phyloP scores from a whole-genome alignment of 257 asterid genomes.

The Salvia splendens region DNA sequence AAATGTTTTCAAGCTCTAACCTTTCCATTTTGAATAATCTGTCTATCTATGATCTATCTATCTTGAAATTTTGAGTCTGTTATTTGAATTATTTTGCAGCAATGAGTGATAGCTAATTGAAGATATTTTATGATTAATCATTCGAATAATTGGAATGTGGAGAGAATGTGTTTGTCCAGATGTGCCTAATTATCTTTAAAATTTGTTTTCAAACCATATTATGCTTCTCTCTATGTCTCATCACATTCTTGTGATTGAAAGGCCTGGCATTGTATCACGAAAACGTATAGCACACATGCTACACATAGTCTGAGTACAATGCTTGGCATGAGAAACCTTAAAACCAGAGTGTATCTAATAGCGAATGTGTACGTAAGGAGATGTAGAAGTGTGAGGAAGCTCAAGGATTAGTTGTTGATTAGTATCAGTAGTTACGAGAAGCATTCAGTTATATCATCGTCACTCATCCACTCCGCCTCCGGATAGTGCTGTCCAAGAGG shows the following conservation, averaged over 20 bases:
- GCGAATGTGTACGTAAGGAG: too few species aligned
- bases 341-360: neutral
- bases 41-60: neutral
- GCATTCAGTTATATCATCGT: constrained; percentile 5
- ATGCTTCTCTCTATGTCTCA: neutral
- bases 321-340: neutral
- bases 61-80: neutral
- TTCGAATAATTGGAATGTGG: constrained; percentile 1
- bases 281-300: neutral
- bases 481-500: constrained; percentile 5
- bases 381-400: too few species aligned
- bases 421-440: neutral
- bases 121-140: neutral
- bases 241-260: neutral
- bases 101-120: neutral
- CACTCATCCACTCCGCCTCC: neutral
- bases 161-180: neutral
- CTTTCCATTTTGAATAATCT: neutral
- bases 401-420: too few species aligned
- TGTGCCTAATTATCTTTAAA: neutral
- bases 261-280: neutral
- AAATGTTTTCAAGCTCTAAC: neutral
- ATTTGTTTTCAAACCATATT: neutral
- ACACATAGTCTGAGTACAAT: neutral
- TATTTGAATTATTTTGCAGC: neutral